These are phyloP conservation scores for Sedum album DNA, from an alignment of 164 flowering plant genomes.

Conservation along the genomic window DNA sequence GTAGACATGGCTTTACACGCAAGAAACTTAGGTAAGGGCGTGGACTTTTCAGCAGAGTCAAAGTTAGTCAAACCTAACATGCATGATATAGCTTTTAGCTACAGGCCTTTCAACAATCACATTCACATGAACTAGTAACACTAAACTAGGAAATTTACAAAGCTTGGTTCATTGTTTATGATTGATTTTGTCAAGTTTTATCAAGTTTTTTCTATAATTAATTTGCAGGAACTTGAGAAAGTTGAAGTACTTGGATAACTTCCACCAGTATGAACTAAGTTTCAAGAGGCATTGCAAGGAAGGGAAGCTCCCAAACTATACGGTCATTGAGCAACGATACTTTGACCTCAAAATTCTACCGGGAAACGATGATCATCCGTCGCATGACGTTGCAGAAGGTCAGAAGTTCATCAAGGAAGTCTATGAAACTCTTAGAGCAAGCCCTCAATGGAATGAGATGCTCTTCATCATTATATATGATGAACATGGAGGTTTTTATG, in stretches of 20 bases:
- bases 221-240: conserved; percentile 37
- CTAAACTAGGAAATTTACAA: too few relatives aligned
- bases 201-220: too few relatives aligned
- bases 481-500: conserved; percentile 60
- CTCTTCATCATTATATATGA: conserved; percentile 41
- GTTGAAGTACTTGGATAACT: conserved; percentile 32
- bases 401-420: conserved; percentile 48
- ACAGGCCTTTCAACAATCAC: too few relatives aligned
- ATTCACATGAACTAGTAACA: too few relatives aligned
- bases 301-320: conserved; percentile 48
- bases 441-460: conserved; percentile 52
- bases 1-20: not conserved
- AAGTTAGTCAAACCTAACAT: not conserved
- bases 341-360: conserved; percentile 23
- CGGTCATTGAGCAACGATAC: conserved; percentile 40
- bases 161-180: too few relatives aligned
- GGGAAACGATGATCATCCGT: conserved; percentile 56
- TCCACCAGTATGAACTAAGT: conserved; percentile 31
- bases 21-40: not conserved
- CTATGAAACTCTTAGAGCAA: conserved; percentile 40
- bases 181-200: too few relatives aligned
- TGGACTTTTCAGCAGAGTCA: too few relatives aligned
- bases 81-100: not conserved
- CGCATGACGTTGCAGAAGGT: conserved; percentile 43
- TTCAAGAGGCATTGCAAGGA: conserved; percentile 42